These are phyloP conservation scores for Prosopis cineraria DNA, from an alignment of 306 rosid species.

Conservation along the genomic window DNA sequence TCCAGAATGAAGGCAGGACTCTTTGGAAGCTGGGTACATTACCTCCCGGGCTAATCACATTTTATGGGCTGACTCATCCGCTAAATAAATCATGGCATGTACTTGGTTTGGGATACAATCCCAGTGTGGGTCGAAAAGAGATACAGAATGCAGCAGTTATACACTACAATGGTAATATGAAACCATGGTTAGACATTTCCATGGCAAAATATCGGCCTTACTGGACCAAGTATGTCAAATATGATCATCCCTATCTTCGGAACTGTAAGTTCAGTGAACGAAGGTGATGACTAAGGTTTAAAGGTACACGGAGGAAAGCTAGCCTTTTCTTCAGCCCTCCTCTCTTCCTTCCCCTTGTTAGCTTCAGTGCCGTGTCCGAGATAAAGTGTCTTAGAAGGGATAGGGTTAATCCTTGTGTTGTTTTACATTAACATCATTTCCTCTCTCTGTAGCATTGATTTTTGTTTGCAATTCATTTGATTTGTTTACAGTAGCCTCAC, in stretches of 20 bases:
- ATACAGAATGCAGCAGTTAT: conserved; percentile 86
- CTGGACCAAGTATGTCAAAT: conserved; percentile 86
- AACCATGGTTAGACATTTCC: conserved; percentile 93
- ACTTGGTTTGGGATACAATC: conserved; percentile 98
- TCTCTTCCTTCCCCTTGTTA: conserved; percentile 30
- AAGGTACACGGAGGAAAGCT: conserved; percentile 17
- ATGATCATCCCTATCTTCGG: conserved; percentile 71
- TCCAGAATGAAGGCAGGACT: conserved; percentile 86
- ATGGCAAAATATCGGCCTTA: conserved; percentile 80
- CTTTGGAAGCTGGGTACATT: conserved; percentile 97
- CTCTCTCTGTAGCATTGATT: conserved; percentile 35
- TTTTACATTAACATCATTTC: conserved; percentile 27
- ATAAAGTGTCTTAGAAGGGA: conserved; percentile 39
- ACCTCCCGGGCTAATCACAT: conserved; percentile 94
- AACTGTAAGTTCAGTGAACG: conserved; percentile 65
- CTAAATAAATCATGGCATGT: conserved; percentile 92
- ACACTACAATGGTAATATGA: conserved; percentile 95
- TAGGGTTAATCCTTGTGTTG: conserved; percentile 26
- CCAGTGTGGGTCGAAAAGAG: conserved; percentile 61
- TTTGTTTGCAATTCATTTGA: conserved; percentile 61
- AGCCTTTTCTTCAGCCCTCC: conserved; percentile 18
- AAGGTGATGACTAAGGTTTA: conserved; percentile 24
- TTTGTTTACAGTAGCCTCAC: conserved; percentile 54
- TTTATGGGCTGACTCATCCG: conserved; percentile 86
- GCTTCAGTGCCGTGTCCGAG: conserved; percentile 36